These are phyloP conservation scores for Myxozyma neglecta DNA, from an alignment of 805 yeast genomes.

Conservation along the genomic window DNA sequence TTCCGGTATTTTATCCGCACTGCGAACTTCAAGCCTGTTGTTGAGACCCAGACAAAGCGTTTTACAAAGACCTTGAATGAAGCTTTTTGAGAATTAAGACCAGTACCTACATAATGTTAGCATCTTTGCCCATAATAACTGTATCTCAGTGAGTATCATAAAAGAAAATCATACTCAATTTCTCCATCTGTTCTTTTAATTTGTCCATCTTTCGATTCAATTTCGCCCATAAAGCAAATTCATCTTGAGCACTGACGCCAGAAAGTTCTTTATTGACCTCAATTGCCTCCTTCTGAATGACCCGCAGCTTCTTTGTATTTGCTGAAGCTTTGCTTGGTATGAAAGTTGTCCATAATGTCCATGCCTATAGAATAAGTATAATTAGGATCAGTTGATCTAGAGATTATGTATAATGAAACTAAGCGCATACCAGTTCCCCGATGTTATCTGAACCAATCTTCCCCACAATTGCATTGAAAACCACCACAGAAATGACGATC, in stretches of 20 bases:
- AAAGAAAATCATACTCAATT: slow-evolving; percentile 35
- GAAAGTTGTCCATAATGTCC: slow-evolving; percentile 19
- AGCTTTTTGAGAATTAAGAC: slow-evolving; percentile 17
- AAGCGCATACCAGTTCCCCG: slow-evolving; percentile 33
- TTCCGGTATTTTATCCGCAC: slow-evolving; percentile 56
- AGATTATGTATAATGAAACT: background rate
- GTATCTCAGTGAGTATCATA: background rate
- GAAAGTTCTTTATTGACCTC: slow-evolving; percentile 55
- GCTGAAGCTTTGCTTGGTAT: slow-evolving; percentile 25
- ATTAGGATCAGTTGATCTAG: background rate
- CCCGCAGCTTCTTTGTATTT: slow-evolving; percentile 38
- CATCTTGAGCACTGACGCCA: slow-evolving; percentile 79
- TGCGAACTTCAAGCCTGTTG: slow-evolving; percentile 46
- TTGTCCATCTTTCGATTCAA: slow-evolving; percentile 70
- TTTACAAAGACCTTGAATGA: slow-evolving; percentile 39
- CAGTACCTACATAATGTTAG: background rate
- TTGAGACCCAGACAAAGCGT: slow-evolving; percentile 44
- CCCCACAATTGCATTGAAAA: slow-evolving; percentile 43
- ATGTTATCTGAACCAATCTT: slow-evolving; percentile 42
- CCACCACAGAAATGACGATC: slow-evolving; percentile 42
- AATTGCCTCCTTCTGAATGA: slow-evolving; percentile 48
- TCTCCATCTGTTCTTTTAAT: slow-evolving; percentile 53
- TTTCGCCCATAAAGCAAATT: slow-evolving; percentile 95
- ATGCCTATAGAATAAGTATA: slow-evolving; percentile 18
- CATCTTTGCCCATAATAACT: background rate